Percentiles rank a stretch among this genome's conserved stretches.
Conservation (phyloP, 2,329 filamentous ascomycete species). For the Colletotrichum sojae region DNA sequence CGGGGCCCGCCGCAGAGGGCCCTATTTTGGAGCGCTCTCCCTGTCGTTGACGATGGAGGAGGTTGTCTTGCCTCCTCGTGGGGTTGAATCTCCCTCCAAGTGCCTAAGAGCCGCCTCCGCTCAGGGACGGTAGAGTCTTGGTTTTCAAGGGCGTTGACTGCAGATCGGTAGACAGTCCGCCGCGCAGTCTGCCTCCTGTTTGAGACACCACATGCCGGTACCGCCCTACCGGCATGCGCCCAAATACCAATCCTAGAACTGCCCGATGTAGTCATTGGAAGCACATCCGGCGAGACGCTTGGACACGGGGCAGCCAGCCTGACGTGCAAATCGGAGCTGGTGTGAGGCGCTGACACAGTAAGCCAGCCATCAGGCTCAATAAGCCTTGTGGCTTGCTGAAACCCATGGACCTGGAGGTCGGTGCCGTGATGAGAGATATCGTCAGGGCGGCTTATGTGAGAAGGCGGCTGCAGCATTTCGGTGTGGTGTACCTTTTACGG, state of each 20-base stretch:
- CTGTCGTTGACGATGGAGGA: background rate
- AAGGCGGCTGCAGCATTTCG: no score
- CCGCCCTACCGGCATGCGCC: constrained; percentile 4
- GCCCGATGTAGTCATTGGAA: background rate
- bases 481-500: no score
- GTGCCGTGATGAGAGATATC: background rate
- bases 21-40: background rate
- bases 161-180: background rate
- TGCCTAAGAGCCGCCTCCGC: background rate
- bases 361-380: constrained; percentile 10
- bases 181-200: constrained; percentile 1
- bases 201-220: constrained; percentile 37
- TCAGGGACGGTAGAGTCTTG: no score
- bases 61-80: background rate
- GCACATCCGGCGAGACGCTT: background rate
- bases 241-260: background rate
- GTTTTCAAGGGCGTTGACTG: constrained; percentile 17
- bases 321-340: background rate
- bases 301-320: no score
- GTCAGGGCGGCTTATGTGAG: no score
- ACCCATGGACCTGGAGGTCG: background rate
- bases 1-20: background rate
- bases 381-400: constrained; percentile 20
- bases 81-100: background rate
- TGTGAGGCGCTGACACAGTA: background rate